Conservation (phyloP, 2,329 filamentous ascomycete genomes). For the Alternaria sp. region DNA sequence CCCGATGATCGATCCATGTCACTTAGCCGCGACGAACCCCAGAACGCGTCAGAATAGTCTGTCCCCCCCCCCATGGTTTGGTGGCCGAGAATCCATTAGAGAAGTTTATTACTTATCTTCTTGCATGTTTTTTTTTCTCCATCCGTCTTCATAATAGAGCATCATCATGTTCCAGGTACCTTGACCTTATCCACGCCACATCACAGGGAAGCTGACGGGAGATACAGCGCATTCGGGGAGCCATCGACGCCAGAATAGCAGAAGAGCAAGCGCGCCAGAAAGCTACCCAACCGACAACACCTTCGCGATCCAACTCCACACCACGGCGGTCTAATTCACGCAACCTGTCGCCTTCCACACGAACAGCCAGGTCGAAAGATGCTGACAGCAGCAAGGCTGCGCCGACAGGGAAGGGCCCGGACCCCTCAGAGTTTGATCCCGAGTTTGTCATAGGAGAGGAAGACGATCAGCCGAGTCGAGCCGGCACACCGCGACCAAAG, state of each 20-base stretch:
- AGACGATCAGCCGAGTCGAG: conserved; percentile 70
- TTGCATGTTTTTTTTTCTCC: conserved; percentile 20
- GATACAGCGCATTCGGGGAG: conserved; percentile 77
- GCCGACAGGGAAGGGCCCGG: conserved; percentile 67
- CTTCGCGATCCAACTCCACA: conserved; percentile 56
- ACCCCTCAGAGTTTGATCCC: conserved; percentile 86
- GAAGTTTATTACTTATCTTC: conserved; percentile 5
- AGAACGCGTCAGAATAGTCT: conserved; percentile 20
- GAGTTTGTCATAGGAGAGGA: conserved; percentile 88
- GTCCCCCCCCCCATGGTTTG: conserved; percentile 2
- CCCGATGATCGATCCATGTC: conserved; percentile 9
- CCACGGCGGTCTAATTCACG: conserved; percentile 58
- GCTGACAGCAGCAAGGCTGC: conserved; percentile 47
- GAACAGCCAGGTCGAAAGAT: conserved; percentile 43
- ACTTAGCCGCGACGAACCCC: conserved; percentile 16
- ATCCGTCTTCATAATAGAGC: conserved; percentile 25
- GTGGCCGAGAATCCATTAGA: conserved; percentile 7
- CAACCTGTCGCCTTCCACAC: conserved; percentile 51
- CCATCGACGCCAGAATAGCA: conserved; percentile 85
- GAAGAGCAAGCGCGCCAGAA: conserved; percentile 88
- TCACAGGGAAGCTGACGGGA: conserved; percentile 32
- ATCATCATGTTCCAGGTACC: conserved; percentile 49
- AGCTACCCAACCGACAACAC: conserved; percentile 54
- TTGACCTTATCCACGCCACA: conserved; percentile 11
- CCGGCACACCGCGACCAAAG: conserved; percentile 65